These are phyloP conservation scores for Botrytis fabae DNA, from an alignment of 2,329 filamentous ascomycete genomes.

Conservation along the genomic window DNA sequence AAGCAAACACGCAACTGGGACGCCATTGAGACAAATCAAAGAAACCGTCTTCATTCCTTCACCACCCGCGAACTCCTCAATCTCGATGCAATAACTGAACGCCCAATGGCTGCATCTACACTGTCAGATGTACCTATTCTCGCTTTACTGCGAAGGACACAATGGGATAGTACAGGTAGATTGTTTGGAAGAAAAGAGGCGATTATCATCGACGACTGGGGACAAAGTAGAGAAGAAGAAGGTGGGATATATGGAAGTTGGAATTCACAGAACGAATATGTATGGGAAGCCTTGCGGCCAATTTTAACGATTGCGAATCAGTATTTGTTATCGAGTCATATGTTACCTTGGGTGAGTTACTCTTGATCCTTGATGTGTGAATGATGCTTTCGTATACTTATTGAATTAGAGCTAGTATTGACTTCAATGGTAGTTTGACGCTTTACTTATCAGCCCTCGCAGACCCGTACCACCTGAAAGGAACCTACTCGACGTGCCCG, in stretches of 20 bases:
- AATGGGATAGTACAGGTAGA: not conserved
- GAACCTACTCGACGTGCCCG: not conserved
- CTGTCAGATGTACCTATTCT: not conserved
- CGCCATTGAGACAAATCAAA: not conserved
- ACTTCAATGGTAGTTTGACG: not conserved
- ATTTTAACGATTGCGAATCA: not conserved
- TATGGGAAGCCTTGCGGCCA: not conserved
- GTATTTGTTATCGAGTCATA: not conserved
- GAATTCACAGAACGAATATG: not conserved
- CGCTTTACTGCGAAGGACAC: not conserved
- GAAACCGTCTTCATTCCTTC: not conserved
- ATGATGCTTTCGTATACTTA: not conserved
- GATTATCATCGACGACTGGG: not conserved
- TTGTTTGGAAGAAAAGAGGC: not conserved
- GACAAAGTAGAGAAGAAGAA: not conserved
- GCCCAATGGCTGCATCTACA: not conserved
- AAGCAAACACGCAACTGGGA: not conserved
- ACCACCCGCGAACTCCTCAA: not conserved
- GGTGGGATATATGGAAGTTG: not conserved
- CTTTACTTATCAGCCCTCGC: not conserved
- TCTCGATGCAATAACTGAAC: not conserved
- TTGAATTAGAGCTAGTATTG: not conserved
- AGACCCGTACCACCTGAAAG: not conserved
- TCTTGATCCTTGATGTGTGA: not conserved
- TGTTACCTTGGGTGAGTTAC: not conserved